Base-by-base conservation (phyloP, 2,329 filamentous ascomycete genomes). In the Periconia macrospinosa region DNA sequence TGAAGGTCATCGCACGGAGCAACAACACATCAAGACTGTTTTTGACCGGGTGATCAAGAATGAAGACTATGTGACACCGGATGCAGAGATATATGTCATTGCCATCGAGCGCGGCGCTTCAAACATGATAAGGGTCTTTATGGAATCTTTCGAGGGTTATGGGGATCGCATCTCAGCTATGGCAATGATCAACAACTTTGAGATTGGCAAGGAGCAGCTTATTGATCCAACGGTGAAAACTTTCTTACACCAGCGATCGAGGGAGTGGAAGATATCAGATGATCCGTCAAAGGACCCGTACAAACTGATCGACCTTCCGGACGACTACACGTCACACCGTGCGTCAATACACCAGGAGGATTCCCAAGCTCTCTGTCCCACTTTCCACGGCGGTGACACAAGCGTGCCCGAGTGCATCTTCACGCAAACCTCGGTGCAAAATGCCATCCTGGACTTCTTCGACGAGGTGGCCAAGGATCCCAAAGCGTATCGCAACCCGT, bases 101-200 rank as follows among this genome's bases (percentile, higher is more conserved):
- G 90, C 83, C 1, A 76, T 94, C 15, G 86, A 88, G 1, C 85
- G 89, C 50, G 86, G 86, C 3, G 86, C 85, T 0, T 80, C 86
- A 30, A 75, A 79, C 1, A 76, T 85, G 0, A 72, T 87, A 27
- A 65, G 74, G 14, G 87, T 88, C 57, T 76, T 94, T 10, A 80
- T 86, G 35, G 60, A 79, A 2, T 68, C 83, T 10, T 78, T 70
- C 35, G 50, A 66, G 9, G 61, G 60, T 15, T 69, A 67, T 52
- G 58, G 51, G 18, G 23, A 53, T 8, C 66, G 58, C 6, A 61
- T 70, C 33, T 63, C 63, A 10, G 71, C 69, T n/a, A 58, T 75
- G 55, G 71, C 72, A 37, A 40, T 70, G 13, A 53, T 72, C 14
- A 56, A 71, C 27, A 65, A 67, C 11, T 30, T 54, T 6, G 23